Conservation (phyloP, 495 filamentous ascomycete genomes). For the Aspergillus carlsbadensis region DNA sequence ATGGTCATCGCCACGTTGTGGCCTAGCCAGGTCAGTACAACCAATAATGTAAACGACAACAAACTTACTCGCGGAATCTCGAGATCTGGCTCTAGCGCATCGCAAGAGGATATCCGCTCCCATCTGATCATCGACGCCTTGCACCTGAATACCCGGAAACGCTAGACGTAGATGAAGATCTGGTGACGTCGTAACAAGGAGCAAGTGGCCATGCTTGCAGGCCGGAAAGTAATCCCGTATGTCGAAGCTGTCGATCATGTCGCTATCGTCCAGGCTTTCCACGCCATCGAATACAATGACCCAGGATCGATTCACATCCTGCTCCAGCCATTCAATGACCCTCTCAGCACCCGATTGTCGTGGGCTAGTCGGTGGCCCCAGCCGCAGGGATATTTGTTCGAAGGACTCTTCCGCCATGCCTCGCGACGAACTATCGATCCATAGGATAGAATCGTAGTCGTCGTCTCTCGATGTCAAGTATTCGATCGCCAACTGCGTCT, state of each 20-base stretch:
- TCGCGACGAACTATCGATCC: conserved; percentile 2
- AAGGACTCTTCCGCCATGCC: background rate
- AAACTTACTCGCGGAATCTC: background rate
- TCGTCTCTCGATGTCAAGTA: background rate
- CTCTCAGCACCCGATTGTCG: background rate
- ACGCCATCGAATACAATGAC: conserved; percentile 5
- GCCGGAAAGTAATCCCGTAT: background rate
- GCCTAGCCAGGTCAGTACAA: background rate
- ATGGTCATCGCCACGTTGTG: background rate
- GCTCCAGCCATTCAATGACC: conserved; percentile 1
- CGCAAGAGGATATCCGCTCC: background rate
- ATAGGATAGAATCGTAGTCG: background rate
- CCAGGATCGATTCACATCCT: conserved; percentile 1
- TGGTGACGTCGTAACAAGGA: background rate
- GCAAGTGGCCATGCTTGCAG: conserved; percentile 1
- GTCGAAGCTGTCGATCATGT: background rate
- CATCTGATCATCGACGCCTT: background rate
- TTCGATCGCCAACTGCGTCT: conserved; percentile 6
- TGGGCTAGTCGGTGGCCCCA: background rate
- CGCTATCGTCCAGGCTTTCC: background rate
- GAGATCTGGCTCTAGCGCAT: background rate
- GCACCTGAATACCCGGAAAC: background rate
- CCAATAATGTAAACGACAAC: background rate
- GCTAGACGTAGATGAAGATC: conserved; percentile 2
- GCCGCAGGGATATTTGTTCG: background rate